Base-by-base conservation (phyloP, 768 basidiomycete species). In the Cubamyces sp. region DNA sequence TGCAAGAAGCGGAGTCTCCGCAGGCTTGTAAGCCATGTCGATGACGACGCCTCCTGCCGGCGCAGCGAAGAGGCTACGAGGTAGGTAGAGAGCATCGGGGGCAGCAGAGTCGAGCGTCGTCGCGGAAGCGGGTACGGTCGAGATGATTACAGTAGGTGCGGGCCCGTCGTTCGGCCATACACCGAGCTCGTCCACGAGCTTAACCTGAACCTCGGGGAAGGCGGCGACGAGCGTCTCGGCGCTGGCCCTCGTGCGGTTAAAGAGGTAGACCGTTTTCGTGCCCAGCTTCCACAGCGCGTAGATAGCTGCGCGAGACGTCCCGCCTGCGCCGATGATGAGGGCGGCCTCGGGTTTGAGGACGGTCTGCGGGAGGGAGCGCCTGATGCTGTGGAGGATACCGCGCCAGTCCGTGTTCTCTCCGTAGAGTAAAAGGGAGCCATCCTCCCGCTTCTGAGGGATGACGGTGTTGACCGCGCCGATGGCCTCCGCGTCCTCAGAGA, bases 371-470 rank as follows among this genome's bases (percentile, higher is more conserved):
- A 86, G 75, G 40, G 77, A 78, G 1, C 77, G 71, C 15, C 69
- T 68, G 54, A 87, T 81, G 67, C 79, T 82, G 18, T 86, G 79
- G 16, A 81, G 81, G 67, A 99, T 96, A 0, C 93, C 96, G 49
- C 92, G 75, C 90, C 96, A 98, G 70, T 98, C 97, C 0, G 96
- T 97, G 77, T 98, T 99, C 70, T 98, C 95, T 2, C 97, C 97
- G 46, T 84, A 80, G 18, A 98, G 78, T n/a, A 81, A 76, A 9
- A 76, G 75, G 2, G 75, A 71, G 1, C 82, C 83, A 34, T 78
- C 76, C 1, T 75, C 70, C 8, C 74, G 69, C 9, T 70, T 74
- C 3, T 69, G 69, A 2, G 90, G 87, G 18, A 94, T 81, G 73
- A 98, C 84, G 46, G 96, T 98, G 74, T 99, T 98, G 65, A 98